Conservation (phyloP, 768 basidiomycete species). For the Pseudohyphozyma bogoriensis region DNA sequence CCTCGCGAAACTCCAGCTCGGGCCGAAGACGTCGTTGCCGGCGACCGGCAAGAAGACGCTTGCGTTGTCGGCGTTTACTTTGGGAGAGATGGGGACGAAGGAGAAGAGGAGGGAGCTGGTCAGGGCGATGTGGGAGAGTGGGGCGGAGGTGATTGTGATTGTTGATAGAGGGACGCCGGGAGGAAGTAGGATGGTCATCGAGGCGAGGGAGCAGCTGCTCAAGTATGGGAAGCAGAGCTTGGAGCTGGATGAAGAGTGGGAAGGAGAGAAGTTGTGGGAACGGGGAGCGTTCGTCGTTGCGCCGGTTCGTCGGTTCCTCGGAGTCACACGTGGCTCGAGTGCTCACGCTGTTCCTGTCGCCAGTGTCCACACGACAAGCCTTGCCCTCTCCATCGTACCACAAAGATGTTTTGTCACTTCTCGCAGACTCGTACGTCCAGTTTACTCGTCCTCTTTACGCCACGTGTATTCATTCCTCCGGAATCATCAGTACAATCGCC, state of each 20-base stretch:
- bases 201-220: constrained; percentile 65
- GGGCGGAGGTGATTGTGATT: constrained; percentile 73
- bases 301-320: constrained; percentile 50
- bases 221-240: constrained; percentile 8
- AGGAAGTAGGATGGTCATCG: constrained; percentile 69
- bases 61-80: constrained; percentile 73
- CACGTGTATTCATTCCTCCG: too few relatives aligned
- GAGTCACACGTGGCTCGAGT: not conserved
- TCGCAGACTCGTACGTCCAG: constrained; percentile 56
- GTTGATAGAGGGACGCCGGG: constrained; percentile 69
- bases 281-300: constrained; percentile 72
- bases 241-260: constrained; percentile 2
- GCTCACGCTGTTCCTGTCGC: not conserved
- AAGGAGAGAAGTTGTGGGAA: constrained; percentile 14
- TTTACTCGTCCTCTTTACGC: too few relatives aligned
- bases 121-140: constrained; percentile 83
- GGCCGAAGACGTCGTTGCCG: not conserved
- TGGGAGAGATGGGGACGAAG: constrained; percentile 60
- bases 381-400: constrained; percentile 55
- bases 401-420: constrained; percentile 56
- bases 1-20: constrained; percentile 46
- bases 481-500: constrained; percentile 74
- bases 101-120: constrained; percentile 56
- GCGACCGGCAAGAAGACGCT: constrained; percentile 41
- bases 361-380: constrained; percentile 83